A percentile compares a stretch with the other conserved stretches of the same genome.
Evolutionary conservation across 805 yeast genomes (phyloP).

Genomic region (Metschnikowia santaceciliae): DNA sequence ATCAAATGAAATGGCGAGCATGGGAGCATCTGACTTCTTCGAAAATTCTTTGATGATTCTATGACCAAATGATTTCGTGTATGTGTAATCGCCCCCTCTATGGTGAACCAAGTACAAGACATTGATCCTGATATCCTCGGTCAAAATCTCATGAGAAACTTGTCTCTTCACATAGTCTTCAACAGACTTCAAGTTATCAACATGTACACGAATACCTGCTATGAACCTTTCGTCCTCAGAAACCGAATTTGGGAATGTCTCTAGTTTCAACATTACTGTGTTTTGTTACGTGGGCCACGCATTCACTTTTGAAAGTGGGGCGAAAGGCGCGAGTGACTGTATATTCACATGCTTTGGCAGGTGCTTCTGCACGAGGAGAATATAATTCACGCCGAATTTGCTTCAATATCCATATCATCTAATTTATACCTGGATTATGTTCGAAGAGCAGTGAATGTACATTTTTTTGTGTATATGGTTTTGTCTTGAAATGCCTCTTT

Average conservation of each 20-base stretch:
- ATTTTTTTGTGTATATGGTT: no score
- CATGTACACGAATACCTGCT: slow-evolving; percentile 41
- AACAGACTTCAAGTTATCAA: slow-evolving; percentile 17
- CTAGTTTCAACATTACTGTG: slow-evolving; percentile 12
- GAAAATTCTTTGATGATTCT: slow-evolving; percentile 27
- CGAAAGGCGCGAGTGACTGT: slow-evolving; percentile 1
- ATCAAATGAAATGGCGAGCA: slow-evolving; percentile 51
- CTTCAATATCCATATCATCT: not conserved
- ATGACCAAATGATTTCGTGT: slow-evolving; percentile 40
- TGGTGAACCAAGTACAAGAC: slow-evolving; percentile 48
- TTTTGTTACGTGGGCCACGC: not conserved
- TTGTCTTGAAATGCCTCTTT: not conserved
- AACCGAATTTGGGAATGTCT: slow-evolving; percentile 6
- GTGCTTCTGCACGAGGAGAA: not conserved
- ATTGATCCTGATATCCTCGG: slow-evolving; percentile 28
- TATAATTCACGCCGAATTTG: not conserved
- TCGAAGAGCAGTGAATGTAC: no score
- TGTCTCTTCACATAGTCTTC: slow-evolving; percentile 4
- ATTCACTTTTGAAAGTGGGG: not conserved
- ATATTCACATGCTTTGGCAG: not conserved
- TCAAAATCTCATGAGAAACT: not conserved
- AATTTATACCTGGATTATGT: not conserved
- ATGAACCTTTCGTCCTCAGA: slow-evolving; percentile 20
- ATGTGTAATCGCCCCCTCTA: slow-evolving; percentile 35
- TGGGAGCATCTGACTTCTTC: slow-evolving; percentile 22